Evolutionary conservation across 352 stramenopile species (phyloP), one percentile per base, ranked within the genome.

Genomic region (Phytophthora idaei): DNA sequence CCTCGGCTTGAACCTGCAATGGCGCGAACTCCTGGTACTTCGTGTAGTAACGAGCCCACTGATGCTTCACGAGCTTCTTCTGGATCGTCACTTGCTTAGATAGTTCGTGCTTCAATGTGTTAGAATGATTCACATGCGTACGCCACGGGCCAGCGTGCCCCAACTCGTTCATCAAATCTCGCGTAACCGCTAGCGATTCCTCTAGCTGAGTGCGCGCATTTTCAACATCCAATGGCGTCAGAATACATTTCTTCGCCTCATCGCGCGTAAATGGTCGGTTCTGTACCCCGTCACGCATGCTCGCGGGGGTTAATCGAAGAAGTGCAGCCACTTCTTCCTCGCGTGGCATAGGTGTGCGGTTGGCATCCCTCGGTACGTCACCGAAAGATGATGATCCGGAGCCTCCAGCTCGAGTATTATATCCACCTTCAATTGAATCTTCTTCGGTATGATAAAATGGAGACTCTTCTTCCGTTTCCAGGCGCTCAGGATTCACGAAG

Each of bases 21-120:
- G 50, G 14, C 5, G 54, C 62, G 27, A 73, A 65, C 1, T 76
- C 61, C 15, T 75, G 64, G 42, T 89, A 80, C 42, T 76, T 78
- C 17, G 74, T 74, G 57, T 90, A 87, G 47, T 81, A 88, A 1
- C 63, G 55, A 2, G 76, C 81, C 85, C 85, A 93, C 51, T 92
- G 79, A 53, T 89, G 71, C 2, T 76, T 64, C 15, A 92, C 56
- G 0, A 93, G 66, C 44, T 76, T 78, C 32, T 80, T 74, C 59
- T 90, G 78, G 25, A 93, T 84, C 15, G 56, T 68, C 5, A 68
- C 37, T 59, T 93, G 83, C 48, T 78, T 83, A 0, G 57, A 59
- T 32, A 88, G 69, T 50, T 93, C 83, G 4, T 61, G 53, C 56
- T 90, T 91, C 9, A 93, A 56, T 11, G 64, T 72, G 36, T 93